Conservation (phyloP, 345 rosid genomes). For the Iberis pinnata region DNA sequence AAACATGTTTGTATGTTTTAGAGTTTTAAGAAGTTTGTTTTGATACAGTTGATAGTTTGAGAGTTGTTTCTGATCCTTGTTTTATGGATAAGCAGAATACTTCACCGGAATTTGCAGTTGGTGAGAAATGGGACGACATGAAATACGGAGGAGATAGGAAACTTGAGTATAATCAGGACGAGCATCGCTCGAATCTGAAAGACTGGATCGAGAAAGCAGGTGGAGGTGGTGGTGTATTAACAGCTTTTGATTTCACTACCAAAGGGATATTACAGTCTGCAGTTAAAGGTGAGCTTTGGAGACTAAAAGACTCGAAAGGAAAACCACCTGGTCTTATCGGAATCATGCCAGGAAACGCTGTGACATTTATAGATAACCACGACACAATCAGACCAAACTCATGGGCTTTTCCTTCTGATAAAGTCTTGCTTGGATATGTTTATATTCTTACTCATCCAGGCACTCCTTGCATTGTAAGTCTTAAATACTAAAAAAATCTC, state of each 20-base stretch:
- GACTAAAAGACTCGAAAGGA: constrained; percentile 60
- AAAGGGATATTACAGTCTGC: constrained; percentile 78
- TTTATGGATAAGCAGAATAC: constrained; percentile 33
- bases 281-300: constrained; percentile 68
- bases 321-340: constrained; percentile 80
- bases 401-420: constrained; percentile 73
- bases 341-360: constrained; percentile 56
- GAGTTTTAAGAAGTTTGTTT: no score
- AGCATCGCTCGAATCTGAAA: constrained; percentile 46
- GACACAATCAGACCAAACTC: constrained; percentile 56
- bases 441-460: constrained; percentile 89
- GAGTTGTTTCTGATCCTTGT: neutral
- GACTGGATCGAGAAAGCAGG: constrained; percentile 63
- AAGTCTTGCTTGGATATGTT: constrained; percentile 82
- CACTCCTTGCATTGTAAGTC: constrained; percentile 57
- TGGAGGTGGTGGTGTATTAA: constrained; percentile 54
- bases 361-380: constrained; percentile 79
- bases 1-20: no score
- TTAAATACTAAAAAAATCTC: neutral
- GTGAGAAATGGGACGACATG: constrained; percentile 66
- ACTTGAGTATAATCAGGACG: constrained; percentile 43
- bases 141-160: constrained; percentile 50
- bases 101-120: constrained; percentile 63
- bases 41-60: no score
- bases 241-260: constrained; percentile 84